Evolutionary conservation across 371 early-diverging fungal species (phyloP).

Genomic region (Pancytospora philotis): DNA sequence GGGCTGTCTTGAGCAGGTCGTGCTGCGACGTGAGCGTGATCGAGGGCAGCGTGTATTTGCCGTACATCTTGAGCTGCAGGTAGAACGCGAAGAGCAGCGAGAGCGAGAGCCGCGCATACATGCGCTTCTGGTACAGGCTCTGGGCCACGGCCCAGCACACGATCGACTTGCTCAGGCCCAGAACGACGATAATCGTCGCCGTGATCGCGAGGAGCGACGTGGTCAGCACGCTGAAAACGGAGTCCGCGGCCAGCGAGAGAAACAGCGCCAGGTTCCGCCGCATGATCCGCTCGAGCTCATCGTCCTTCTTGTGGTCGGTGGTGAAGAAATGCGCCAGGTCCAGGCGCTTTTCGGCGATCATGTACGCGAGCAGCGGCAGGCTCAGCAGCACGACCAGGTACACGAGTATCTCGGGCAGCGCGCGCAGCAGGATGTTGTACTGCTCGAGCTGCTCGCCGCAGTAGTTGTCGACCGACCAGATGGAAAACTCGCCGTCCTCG

Average conservation of each 20-base stretch:
- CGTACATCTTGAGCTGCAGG: constrained; percentile 27
- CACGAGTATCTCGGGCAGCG: constrained; percentile 34
- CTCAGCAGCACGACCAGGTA: constrained; percentile 43
- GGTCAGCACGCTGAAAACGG: constrained; percentile 31
- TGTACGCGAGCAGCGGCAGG: constrained; percentile 23
- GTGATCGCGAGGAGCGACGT: constrained; percentile 11
- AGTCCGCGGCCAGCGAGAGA: neutral
- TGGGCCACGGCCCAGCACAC: neutral
- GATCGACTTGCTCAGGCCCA: neutral
- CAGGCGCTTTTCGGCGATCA: constrained; percentile 4
- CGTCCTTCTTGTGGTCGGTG: neutral
- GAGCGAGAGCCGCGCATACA: constrained; percentile 31
- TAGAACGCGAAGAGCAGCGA: constrained; percentile 40
- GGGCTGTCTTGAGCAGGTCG: constrained; percentile 32
- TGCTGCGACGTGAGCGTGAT: neutral
- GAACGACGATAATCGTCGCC: constrained; percentile 31
- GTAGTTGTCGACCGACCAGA: constrained; percentile 41
- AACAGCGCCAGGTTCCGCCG: neutral
- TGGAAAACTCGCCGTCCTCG: constrained; percentile 7
- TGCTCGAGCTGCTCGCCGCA: constrained; percentile 18
- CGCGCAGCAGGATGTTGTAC: constrained; percentile 12
- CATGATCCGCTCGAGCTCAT: neutral
- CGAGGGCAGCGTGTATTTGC: constrained; percentile 30
- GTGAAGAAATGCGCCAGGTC: neutral
- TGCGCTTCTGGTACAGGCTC: neutral